Base-by-base conservation (phyloP, 2,329 filamentous ascomycete genomes). In the Trichoderma cornu-damae region DNA sequence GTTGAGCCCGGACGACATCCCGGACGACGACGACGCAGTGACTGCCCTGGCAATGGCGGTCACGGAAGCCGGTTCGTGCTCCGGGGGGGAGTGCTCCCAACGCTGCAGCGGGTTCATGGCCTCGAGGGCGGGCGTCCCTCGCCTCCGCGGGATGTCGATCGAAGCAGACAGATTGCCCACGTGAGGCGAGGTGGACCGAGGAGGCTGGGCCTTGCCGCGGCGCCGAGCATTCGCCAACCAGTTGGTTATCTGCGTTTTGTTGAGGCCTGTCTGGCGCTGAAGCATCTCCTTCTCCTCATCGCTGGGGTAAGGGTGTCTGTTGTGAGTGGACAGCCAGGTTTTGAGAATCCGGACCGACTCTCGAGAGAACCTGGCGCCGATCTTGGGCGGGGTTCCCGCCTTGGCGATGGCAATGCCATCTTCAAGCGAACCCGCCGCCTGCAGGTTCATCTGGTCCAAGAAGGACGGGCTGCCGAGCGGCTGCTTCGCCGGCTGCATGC, bases 221-320 rank as follows among this genome's bases (percentile, higher is more conserved):
- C 91, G 84, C 42, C 91, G 85, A 58, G 90, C 90, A 71, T 96
- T 96, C 59, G 91, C 91, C 46, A 96, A 83, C 91, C 91, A 96
- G 69, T 95, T 96, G 9, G 86, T 87, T 64, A 96, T 93, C 67
- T 96, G 92, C 12, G 81, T 87, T 65, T 89, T 84, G 69, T 84
- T 91, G 38, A 96, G 78, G 6, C 90, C 90, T 1, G 91, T 96
- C 64, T 88, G 82, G 46, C 82, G 79, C 70, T 90, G 87, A 24
- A 96, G 77, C 61, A 84, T 81, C 63, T 91, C 88, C 67, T 93
- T 95, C 68, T 96, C 89, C 59, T 90, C 85, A 42, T 96, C 90
- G 32, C 84, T 92, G 4, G 92, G 91, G 68, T 96, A 96, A 0
- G 91, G 92, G 65, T 95, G 89, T 52, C 88, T 81, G 66, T 82